These are phyloP conservation scores for Miscanthus lutarioriparius DNA, from an alignment of 176 grass and related monocot genomes.

Conservation along the genomic window DNA sequence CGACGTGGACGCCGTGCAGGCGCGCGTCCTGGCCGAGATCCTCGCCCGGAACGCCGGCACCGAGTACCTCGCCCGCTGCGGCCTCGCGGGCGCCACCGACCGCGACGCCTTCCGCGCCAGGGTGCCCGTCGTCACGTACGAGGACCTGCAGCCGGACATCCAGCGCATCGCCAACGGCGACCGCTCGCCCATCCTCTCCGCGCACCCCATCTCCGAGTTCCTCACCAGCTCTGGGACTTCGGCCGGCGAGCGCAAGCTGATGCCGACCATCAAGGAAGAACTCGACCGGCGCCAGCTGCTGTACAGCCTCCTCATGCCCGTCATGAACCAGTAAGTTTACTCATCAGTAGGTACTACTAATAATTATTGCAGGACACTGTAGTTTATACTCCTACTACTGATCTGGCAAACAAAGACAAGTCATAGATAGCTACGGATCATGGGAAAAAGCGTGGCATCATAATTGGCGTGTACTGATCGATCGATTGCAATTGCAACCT, in stretches of 20 bases:
- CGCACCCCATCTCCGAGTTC: conserved; percentile 70
- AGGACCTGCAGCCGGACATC: conserved; percentile 71
- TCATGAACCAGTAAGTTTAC: conserved; percentile 70
- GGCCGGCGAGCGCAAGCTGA: conserved; percentile 66
- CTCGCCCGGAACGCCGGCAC: conserved; percentile 47
- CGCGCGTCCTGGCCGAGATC: conserved; percentile 61
- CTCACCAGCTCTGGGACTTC: conserved; percentile 73
- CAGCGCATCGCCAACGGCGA: conserved; percentile 73
- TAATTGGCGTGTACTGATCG: too few species aligned
- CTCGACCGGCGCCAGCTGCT: conserved; percentile 58
- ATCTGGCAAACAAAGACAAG: too few species aligned
- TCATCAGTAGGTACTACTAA: too few species aligned
- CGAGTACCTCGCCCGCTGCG: conserved; percentile 62
- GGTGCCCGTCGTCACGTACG: conserved; percentile 72
- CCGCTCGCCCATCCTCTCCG: conserved; percentile 67
- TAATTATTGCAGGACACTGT: too few species aligned
- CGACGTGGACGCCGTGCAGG: conserved; percentile 47
- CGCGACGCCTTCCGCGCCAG: conserved; percentile 47
- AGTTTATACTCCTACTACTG: too few species aligned
- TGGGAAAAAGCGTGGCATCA: too few species aligned
- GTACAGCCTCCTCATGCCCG: conserved; percentile 64
- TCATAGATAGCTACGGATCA: too few species aligned
- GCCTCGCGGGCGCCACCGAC: conserved; percentile 53
- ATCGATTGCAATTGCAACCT: too few species aligned
- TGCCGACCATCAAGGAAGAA: conserved; percentile 68